Evolutionary conservation across 2,329 filamentous ascomycete species (phyloP).

Genomic region (Juglanconis oblonga): DNA sequence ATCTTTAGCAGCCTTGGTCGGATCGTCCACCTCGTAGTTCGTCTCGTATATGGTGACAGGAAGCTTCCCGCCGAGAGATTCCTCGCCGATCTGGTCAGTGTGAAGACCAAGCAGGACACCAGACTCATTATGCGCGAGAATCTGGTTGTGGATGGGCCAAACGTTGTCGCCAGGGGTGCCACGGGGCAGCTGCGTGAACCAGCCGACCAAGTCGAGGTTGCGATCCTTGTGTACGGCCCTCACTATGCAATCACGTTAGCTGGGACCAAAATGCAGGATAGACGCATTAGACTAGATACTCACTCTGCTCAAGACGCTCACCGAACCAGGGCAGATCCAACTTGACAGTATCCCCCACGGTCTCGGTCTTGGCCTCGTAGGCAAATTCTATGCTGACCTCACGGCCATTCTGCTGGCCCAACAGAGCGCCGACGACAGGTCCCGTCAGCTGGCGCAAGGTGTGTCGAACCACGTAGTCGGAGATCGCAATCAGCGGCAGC

Average conservation of each 20-base stretch:
- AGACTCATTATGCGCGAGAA: conserved; percentile 79
- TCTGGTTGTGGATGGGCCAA: conserved; percentile 74
- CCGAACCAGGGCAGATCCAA: conserved; percentile 72
- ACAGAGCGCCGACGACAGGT: conserved; percentile 79
- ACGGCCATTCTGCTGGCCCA: conserved; percentile 88
- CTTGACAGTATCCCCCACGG: conserved; percentile 53
- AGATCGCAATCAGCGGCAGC: conserved; percentile 91
- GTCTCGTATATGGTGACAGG: conserved; percentile 91
- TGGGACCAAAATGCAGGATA: not conserved
- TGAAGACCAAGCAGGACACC: conserved; percentile 89
- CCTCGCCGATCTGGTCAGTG: conserved; percentile 53
- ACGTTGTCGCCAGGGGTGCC: conserved; percentile 68
- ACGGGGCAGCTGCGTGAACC: conserved; percentile 77
- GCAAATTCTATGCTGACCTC: conserved; percentile 90
- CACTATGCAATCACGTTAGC: conserved; percentile 49
- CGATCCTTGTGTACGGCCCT: conserved; percentile 84
- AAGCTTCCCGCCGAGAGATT: conserved; percentile 70
- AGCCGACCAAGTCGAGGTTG: conserved; percentile 82
- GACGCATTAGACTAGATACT: conserved; percentile 28
- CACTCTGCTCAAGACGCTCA: conserved; percentile 80
- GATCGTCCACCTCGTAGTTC: conserved; percentile 68
- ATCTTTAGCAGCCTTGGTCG: conserved; percentile 34
- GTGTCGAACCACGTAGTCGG: conserved; percentile 93
- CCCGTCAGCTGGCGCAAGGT: conserved; percentile 72
- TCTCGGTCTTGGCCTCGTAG: conserved; percentile 69